Evolutionary conservation across 768 basidiomycete species (phyloP), one percentile per base, ranked within the genome.

Genomic region (Mycena capillaripes): DNA sequence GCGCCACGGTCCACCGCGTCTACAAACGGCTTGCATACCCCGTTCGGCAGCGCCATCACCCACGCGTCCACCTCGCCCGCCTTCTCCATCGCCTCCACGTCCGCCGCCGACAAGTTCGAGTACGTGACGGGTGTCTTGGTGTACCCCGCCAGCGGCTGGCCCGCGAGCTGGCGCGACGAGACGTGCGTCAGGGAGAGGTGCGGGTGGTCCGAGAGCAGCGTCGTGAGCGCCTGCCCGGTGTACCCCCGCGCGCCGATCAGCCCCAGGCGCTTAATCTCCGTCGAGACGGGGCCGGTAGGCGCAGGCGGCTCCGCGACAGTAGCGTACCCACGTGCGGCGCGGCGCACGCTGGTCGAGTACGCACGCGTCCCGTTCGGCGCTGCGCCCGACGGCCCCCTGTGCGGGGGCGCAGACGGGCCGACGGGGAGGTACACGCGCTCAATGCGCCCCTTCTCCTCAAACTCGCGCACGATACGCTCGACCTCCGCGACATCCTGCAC

Each of bases 41-140:
- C 98, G 76, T 99, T 99, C n/a, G 98, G 98, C 57, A 99, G 88
- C 3, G 98, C 98, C 95, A 98, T 97, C 63, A 99, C 91, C 97
- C 98, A 99, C 11, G 96, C 97, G 79, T 99, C 97, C 21, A 99
- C 96, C 78, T 93, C 94, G 11, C 94, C 92, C 59, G 90, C 85
- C 82, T 92, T 91, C 83, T 98, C 98, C 92, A 99, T 94, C 79
- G 84, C 86, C 80, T 95, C 92, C 12, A 98, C 94, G 75, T 98
- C 95, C 68, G 86, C 84, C 12, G 87, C 80, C 0, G 92, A 92
- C 19, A 99, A 87, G 82, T 97, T 95, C 69, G 91, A 89, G 84
- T 98, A 98, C 19, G 80, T 88, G 56, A 99, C 81, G 1, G 86
- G 66, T 0, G 88, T 81, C 82, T 97, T 97, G 73, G 89, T 90